Evolutionary conservation across 23 red algal species (phyloP).

Genomic region (Gracilaria gracilis): DNA sequence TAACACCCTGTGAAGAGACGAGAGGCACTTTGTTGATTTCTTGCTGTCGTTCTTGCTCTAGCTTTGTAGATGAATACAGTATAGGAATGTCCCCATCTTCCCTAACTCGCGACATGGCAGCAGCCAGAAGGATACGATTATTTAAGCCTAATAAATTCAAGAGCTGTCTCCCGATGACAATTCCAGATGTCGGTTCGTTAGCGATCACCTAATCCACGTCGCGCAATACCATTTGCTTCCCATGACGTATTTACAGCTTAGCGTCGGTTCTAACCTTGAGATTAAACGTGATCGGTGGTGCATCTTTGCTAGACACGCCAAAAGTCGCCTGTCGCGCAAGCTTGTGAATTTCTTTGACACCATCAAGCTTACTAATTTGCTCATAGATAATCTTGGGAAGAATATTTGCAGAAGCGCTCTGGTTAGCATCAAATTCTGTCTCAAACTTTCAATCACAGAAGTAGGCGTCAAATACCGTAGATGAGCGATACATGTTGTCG

Average conservation of each 20-base stretch:
- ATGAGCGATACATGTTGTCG: background rate
- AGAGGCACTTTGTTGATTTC: background rate
- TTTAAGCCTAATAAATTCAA: constrained; percentile 27
- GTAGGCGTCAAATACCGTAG: background rate
- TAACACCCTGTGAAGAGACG: background rate
- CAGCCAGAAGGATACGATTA: background rate
- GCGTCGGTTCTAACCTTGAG: background rate
- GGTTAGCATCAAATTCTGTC: background rate
- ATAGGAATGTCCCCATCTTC: background rate
- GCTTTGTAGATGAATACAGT: background rate
- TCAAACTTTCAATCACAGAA: background rate
- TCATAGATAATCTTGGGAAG: background rate
- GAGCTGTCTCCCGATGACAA: constrained; percentile 2
- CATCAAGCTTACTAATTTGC: background rate
- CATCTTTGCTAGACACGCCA: background rate
- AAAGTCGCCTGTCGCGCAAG: background rate
- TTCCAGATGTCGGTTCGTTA: background rate
- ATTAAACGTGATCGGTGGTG: background rate
- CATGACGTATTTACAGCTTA: constrained; percentile 18
- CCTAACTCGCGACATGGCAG: background rate
- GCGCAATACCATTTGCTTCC: constrained; percentile 1
- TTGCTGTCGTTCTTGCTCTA: background rate
- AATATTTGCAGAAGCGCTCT: constrained; percentile 3
- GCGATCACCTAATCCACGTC: constrained; percentile 26
- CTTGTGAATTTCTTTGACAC: background rate